Conservation (phyloP, 2,329 filamentous ascomycete genomes). For the Xylariaceae sp. region DNA sequence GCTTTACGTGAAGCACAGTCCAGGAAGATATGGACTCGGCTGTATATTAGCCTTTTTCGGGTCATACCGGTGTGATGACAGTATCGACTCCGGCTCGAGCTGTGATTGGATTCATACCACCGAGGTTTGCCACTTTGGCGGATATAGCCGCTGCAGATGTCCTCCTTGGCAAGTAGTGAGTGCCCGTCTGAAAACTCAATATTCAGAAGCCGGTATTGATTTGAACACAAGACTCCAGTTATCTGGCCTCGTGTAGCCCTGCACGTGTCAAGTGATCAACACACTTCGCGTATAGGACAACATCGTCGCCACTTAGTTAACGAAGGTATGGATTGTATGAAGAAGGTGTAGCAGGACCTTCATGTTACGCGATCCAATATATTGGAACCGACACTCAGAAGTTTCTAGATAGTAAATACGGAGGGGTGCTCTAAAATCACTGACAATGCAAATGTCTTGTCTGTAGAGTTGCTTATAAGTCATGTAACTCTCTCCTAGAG, state of each 20-base stretch:
- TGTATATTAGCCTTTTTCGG: background rate
- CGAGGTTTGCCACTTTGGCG: background rate
- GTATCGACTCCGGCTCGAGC: background rate
- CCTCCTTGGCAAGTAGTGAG: background rate
- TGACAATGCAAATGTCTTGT: constrained; percentile 8
- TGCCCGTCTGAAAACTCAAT: background rate
- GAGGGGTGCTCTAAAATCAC: background rate
- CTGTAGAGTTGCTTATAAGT: constrained; percentile 5
- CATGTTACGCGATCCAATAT: constrained; percentile 7
- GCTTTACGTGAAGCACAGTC: background rate
- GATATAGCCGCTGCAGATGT: background rate
- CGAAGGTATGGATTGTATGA: too few species aligned
- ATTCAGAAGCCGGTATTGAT: background rate
- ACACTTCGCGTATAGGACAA: background rate
- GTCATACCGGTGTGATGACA: background rate
- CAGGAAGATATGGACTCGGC: background rate
- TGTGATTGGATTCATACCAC: background rate
- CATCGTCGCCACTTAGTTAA: too few species aligned
- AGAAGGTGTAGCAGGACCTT: background rate
- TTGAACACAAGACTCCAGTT: background rate
- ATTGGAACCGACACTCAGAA: background rate
- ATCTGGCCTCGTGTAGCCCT: background rate
- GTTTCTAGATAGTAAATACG: background rate
- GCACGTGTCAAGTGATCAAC: background rate
- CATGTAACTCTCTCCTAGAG: background rate